Evolutionary conservation across 768 basidiomycete genomes (phyloP).

Genomic region (Leucosporidium scottii): DNA sequence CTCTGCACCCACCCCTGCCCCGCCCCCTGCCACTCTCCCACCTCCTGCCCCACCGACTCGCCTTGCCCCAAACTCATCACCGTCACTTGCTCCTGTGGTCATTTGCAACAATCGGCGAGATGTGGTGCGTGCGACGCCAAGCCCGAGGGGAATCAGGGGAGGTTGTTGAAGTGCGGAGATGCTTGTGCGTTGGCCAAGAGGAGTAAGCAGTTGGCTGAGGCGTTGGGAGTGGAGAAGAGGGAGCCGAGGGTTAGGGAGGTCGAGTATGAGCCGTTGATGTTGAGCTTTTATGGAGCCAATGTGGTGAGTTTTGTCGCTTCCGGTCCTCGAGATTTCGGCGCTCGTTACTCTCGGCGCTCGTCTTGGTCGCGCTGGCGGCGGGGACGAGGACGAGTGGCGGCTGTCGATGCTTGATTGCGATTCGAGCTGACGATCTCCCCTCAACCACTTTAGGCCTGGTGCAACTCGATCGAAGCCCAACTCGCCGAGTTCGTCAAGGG

Average conservation of each 20-base stretch:
- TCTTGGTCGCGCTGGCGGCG: not conserved
- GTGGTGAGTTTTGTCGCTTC: not conserved
- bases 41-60: constrained; percentile 68
- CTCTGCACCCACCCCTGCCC: constrained; percentile 34
- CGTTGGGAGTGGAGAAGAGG: constrained; percentile 66
- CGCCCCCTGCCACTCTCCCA: constrained; percentile 75
- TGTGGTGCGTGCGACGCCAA: constrained; percentile 59
- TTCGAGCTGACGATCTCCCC: constrained; percentile 56
- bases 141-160: constrained; percentile 47
- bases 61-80: constrained; percentile 61
- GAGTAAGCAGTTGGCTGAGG: constrained; percentile 81
- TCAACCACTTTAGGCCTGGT: constrained; percentile 49
- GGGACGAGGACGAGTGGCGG: constrained; percentile 46
- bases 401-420: constrained; percentile 58
- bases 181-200: constrained; percentile 80
- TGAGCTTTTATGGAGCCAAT: constrained; percentile 30
- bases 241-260: constrained; percentile 46
- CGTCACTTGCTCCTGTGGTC: constrained; percentile 73
- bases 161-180: constrained; percentile 63
- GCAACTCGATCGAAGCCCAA: constrained; percentile 74
- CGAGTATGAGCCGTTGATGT: constrained; percentile 20
- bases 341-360: no score
- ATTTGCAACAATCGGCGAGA: constrained; percentile 62
- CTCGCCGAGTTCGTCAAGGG: constrained; percentile 58
- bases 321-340: no score